Conservation (phyloP, 2,329 filamentous ascomycete species). For the Penicillium sp. region DNA sequence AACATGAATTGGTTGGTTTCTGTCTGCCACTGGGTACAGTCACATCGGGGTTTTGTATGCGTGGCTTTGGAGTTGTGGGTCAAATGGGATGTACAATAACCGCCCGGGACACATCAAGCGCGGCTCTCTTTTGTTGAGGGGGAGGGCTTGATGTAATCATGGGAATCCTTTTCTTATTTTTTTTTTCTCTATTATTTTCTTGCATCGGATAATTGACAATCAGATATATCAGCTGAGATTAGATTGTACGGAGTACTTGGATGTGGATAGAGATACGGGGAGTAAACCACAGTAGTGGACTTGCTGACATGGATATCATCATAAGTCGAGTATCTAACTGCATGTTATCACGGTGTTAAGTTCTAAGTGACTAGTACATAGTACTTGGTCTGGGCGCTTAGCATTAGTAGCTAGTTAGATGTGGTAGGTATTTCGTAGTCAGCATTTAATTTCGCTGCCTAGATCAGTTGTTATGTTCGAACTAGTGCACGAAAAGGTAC, state of each 20-base stretch:
- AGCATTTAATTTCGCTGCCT: constrained; percentile 15
- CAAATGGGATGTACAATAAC: constrained; percentile 43
- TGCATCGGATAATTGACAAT: not conserved
- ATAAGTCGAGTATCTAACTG: not conserved
- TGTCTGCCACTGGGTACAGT: constrained; percentile 4
- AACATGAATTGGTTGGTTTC: constrained; percentile 1
- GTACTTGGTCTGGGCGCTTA: not conserved
- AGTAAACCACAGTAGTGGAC: too few species aligned
- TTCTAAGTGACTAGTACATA: too few species aligned
- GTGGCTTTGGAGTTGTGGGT: constrained; percentile 40
- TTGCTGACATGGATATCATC: not conserved
- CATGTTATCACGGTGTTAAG: not conserved
- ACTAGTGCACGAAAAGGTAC: not conserved
- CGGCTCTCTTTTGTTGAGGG: constrained; percentile 23
- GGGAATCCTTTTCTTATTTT: constrained; percentile 6
- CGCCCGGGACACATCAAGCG: constrained; percentile 29
- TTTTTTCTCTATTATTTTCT: not conserved
- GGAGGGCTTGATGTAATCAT: constrained; percentile 11
- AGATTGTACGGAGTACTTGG: not conserved
- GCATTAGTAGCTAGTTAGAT: not conserved
- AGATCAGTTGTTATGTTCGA: not conserved
- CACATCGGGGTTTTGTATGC: not conserved
- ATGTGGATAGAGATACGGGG: not conserved
- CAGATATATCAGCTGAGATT: not conserved
- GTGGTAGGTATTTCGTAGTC: not conserved